Conservation (phyloP, 345 rosid genomes). For the Arabis hirsuta region DNA sequence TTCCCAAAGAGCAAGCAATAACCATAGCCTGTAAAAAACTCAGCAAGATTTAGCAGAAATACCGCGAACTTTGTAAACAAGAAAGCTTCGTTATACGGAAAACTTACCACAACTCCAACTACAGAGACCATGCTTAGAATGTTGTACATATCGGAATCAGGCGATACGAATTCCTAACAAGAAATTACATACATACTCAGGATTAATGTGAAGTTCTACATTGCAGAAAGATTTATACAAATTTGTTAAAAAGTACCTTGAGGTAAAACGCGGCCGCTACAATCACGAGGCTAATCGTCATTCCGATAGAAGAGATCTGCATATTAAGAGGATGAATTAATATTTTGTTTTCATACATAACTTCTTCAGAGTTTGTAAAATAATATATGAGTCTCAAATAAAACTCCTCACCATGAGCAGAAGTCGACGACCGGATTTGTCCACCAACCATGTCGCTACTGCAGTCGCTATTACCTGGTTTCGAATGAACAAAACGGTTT, state of each 20-base stretch:
- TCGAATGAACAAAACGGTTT: conserved; percentile 12
- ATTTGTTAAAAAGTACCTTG: conserved; percentile 50
- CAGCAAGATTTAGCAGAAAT: not conserved
- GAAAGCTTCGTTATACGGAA: not conserved
- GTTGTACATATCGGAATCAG: conserved; percentile 59
- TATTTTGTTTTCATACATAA: conserved; percentile 8
- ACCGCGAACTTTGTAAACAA: not conserved
- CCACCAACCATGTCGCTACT: conserved; percentile 82
- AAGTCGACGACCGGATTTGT: conserved; percentile 86
- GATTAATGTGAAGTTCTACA: conserved; percentile 22
- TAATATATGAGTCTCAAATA: not conserved
- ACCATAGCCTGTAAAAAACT: conserved; percentile 67
- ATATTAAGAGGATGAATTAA: conserved; percentile 9
- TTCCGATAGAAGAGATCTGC: conserved; percentile 79
- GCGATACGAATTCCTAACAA: conserved; percentile 59
- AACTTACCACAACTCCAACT: conserved; percentile 89
- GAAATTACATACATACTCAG: conserved; percentile 26
- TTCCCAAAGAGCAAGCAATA: conserved; percentile 78
- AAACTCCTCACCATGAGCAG: conserved; percentile 70
- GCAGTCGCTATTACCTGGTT: conserved; percentile 83
- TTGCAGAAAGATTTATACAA: not conserved
- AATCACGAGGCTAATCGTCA: conserved; percentile 71
- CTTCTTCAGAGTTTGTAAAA: not conserved
- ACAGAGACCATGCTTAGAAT: conserved; percentile 72
- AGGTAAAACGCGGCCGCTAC: conserved; percentile 71